Base-by-base conservation (phyloP, 495 filamentous ascomycete species). In the Neurospora tetraspora region DNA sequence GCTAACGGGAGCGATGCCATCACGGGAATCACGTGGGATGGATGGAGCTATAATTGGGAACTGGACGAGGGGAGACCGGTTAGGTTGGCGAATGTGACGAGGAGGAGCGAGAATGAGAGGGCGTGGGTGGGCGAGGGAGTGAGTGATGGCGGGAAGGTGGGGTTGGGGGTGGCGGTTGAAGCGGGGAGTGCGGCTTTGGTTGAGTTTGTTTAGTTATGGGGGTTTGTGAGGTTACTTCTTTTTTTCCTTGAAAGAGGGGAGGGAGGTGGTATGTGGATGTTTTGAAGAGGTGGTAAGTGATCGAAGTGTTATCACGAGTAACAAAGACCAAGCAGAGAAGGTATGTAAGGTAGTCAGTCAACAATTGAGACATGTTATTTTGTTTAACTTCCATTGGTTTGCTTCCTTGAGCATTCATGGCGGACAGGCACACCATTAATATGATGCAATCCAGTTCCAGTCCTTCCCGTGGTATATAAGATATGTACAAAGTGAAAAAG, bases 1-100 rank as follows among this genome's bases (percentile, higher is more conserved):
- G 90, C 90, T 7, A 90, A 90, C 77, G 89, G 89, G 0, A 90
- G 86, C 71, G 87, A 92, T 80, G 88, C 89, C 10, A 85, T 90
- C 27, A 86, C 85, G 5, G 88, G 88, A 2, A 85, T 91, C 20
- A 86, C 87, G 6, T 92, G 83, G 81, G 87, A 91, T 77, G 89
- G 89, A 0, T 86, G 80, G 80, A 89, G 86, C 61, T 93, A 91
- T 74, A 88, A 91, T 73, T 88, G 86, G 69, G 88, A 91, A 78
- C 75, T 90, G 70, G 81, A 85, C 4, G 71, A 80, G 16, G 90
- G 90, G 1, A 79, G 78, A 80, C 87, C 89, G 14, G 86, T 88
- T 68, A 80, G 84, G 59, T 71, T 91, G 80, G 71, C 65, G 1
- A 91, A 91, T 77, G 85, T 89, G 36, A 90, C 89, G 18, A 79